These are phyloP conservation scores for Cicer judaicum DNA, from an alignment of 306 rosid genomes.

Conservation along the genomic window DNA sequence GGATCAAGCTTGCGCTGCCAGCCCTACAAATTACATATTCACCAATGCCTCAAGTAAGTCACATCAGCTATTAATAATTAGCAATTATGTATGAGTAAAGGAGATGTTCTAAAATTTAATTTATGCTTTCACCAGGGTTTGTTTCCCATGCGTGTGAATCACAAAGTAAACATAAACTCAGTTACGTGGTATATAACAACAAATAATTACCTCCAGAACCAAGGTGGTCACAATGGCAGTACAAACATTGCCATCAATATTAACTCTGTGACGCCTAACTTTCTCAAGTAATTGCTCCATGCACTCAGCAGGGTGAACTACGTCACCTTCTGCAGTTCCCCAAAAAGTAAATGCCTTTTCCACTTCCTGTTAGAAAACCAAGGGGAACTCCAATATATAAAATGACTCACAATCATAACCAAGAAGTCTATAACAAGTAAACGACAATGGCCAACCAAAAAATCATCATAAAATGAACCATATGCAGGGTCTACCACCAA, in stretches of 20 bases:
- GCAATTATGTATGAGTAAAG: not conserved
- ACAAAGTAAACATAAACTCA: not conserved
- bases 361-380: constrained; percentile 74
- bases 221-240: constrained; percentile 95
- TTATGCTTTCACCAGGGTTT: not conserved
- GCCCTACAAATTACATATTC: constrained; percentile 63
- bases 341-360: constrained; percentile 77
- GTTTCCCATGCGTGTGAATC: not conserved
- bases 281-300: constrained; percentile 98
- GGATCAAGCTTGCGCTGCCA: constrained; percentile 99
- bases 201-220: constrained; percentile 79
- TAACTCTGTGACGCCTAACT: constrained; percentile 93
- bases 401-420: constrained; percentile 15
- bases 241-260: constrained; percentile 95
- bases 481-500: constrained; percentile 7
- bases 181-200: not conserved
- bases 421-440: constrained; percentile 10
- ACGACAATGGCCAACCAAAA: not conserved
- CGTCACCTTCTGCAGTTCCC: constrained; percentile 96
- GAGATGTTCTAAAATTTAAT: not conserved
- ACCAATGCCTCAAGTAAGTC: constrained; percentile 36
- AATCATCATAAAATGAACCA: constrained; percentile 1
- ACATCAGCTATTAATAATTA: constrained; percentile 17
- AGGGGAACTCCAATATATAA: constrained; percentile 5
- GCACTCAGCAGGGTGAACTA: constrained; percentile 95